A percentile compares a stretch with the other conserved stretches of the same genome.
These are phyloP conservation scores for Galeopsis tetrahit DNA, from an alignment of 257 asterid genomes.

Conservation along the genomic window DNA sequence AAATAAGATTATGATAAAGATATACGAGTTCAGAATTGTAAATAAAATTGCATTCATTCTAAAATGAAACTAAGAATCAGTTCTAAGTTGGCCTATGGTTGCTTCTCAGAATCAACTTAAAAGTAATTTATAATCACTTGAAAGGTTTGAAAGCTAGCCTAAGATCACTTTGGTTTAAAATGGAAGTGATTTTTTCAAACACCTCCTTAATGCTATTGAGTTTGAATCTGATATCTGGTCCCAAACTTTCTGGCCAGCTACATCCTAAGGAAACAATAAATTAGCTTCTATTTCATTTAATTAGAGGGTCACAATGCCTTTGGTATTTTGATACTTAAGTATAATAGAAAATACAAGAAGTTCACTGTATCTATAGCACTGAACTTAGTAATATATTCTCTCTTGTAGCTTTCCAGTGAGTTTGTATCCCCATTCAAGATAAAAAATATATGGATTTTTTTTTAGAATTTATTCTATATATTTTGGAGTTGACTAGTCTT, in stretches of 20 bases:
- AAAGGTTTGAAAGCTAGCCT: not conserved
- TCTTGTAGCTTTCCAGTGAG: slow-evolving; percentile 19
- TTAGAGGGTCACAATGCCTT: not conserved
- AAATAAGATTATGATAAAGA: not conserved
- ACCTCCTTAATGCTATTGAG: not conserved
- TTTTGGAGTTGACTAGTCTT: slow-evolving; percentile 14
- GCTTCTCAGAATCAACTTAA: not conserved
- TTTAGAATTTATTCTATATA: not conserved
- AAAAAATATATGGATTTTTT: not conserved
- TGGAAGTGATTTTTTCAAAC: not conserved
- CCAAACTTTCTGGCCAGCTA: not conserved
- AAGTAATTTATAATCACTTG: too few species aligned
- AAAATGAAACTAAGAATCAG: not conserved
- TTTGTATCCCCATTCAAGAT: not conserved
- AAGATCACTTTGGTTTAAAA: not conserved
- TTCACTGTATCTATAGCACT: not conserved
- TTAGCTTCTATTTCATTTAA: not conserved
- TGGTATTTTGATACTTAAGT: not conserved
- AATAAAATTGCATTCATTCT: too few species aligned
- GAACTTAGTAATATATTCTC: not conserved
- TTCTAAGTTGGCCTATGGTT: not conserved
- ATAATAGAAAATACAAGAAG: not conserved
- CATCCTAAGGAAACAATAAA: slow-evolving; percentile 2
- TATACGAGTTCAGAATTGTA: not conserved
- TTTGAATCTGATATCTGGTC: slow-evolving; percentile 1